Percentiles rank a stretch among this genome's conserved stretches.
Conservation (phyloP, 2,329 filamentous ascomycete species). For the Lasiodiplodia gonubiensis region DNA sequence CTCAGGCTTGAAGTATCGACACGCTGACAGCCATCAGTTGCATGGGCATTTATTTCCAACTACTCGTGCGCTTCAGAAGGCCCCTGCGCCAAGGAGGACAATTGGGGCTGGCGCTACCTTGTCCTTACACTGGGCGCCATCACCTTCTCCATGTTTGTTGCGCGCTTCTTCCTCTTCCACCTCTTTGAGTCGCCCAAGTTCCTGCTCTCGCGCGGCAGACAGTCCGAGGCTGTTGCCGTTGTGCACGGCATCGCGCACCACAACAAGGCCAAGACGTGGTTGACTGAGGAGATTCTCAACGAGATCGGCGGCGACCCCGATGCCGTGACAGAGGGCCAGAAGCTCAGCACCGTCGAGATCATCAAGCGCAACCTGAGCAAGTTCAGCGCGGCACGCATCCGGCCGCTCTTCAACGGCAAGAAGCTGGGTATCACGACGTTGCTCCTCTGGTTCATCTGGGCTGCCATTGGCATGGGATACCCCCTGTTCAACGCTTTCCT, state of each 20-base stretch:
- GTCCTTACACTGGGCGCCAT: slow-evolving; percentile 72
- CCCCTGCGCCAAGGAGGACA: slow-evolving; percentile 55
- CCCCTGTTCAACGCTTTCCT: slow-evolving; percentile 89
- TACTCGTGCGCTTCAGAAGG: slow-evolving; percentile 57
- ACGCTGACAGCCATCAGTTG: slow-evolving; percentile 53
- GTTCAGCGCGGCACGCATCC: slow-evolving; percentile 71
- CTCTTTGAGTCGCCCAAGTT: slow-evolving; percentile 88
- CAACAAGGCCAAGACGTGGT: slow-evolving; percentile 59
- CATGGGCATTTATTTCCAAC: slow-evolving; percentile 76
- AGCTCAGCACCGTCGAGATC: slow-evolving; percentile 54
- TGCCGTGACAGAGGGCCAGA: slow-evolving; percentile 44
- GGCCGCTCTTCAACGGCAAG: slow-evolving; percentile 63
- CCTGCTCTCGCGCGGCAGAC: slow-evolving; percentile 74
- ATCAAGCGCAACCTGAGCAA: slow-evolving; percentile 65
- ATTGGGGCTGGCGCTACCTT: slow-evolving; percentile 78
- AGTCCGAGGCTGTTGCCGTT: slow-evolving; percentile 78
- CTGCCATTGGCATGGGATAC: slow-evolving; percentile 83
- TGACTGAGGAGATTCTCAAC: slow-evolving; percentile 73
- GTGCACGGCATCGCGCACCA: slow-evolving; percentile 78
- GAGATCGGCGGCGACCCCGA: slow-evolving; percentile 58
- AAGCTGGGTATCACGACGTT: slow-evolving; percentile 56
- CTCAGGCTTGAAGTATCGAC: not conserved
- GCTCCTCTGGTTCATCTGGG: slow-evolving; percentile 79
- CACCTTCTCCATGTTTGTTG: slow-evolving; percentile 77
- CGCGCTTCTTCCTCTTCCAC: slow-evolving; percentile 80